Evolutionary conservation across 805 yeast species (phyloP).

Genomic region (Pichia heedii): DNA sequence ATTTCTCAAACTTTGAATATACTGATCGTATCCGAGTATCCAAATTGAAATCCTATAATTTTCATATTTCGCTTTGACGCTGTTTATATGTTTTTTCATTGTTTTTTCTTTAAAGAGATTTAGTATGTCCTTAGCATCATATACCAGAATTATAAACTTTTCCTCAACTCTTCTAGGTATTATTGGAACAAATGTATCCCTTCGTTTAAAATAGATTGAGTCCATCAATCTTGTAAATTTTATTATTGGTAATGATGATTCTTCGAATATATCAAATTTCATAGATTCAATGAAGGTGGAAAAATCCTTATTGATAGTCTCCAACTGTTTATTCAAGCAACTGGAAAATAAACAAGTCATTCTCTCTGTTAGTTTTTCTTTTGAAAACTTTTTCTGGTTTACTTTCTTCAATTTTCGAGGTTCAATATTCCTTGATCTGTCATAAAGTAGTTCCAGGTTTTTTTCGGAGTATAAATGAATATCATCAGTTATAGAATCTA

Average conservation of each 20-base stretch:
- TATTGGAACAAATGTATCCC: constrained; percentile 50
- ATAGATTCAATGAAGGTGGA: background rate
- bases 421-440: constrained; percentile 12
- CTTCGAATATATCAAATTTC: constrained; percentile 10
- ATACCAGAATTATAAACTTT: constrained; percentile 34
- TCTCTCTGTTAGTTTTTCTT: constrained; percentile 41
- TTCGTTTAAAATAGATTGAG: constrained; percentile 38
- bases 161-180: constrained; percentile 34
- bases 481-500: constrained; percentile 4
- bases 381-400: constrained; percentile 34
- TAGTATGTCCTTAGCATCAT: constrained; percentile 38
- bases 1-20: constrained; percentile 34
- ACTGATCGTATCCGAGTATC: constrained; percentile 41
- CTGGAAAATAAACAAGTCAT: constrained; percentile 27
- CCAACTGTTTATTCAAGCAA: background rate
- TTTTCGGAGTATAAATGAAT: constrained; percentile 5
- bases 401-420: constrained; percentile 18
- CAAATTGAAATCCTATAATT: constrained; percentile 33
- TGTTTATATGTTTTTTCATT: constrained; percentile 17
- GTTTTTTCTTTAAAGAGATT: constrained; percentile 24
- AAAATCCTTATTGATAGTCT: background rate
- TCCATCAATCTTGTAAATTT: constrained; percentile 42
- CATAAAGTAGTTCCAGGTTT: constrained; percentile 17
- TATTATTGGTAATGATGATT: constrained; percentile 34
- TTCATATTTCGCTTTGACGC: constrained; percentile 16